Percentiles rank a stretch among this genome's conserved stretches.
phyloP scores from a whole-genome alignment of 2,329 filamentous ascomycete genomes.

The Nothopassalora personata region DNA sequence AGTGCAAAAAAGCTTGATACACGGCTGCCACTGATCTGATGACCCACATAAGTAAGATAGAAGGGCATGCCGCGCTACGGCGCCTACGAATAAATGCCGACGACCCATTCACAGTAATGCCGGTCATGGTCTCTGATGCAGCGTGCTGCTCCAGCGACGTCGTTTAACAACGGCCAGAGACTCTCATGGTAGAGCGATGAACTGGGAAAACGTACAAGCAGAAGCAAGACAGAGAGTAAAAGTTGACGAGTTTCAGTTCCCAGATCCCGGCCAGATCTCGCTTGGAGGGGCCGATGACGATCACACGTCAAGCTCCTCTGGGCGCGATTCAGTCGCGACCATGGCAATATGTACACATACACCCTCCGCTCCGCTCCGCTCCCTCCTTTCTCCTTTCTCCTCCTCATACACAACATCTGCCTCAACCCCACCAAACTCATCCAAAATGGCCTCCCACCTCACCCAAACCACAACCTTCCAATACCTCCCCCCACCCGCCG shows the following conservation, averaged over 20 bases:
- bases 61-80: neutral
- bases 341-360: neutral
- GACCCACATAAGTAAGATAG: neutral
- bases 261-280: neutral
- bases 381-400: neutral
- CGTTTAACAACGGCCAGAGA: too few relatives aligned
- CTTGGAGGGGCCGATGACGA: neutral
- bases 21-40: neutral
- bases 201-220: neutral
- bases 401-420: neutral
- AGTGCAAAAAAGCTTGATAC: neutral
- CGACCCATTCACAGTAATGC: neutral
- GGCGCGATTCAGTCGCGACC: neutral
- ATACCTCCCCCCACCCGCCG: slow-evolving; percentile 31
- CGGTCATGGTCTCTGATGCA: neutral
- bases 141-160: too few relatives aligned
- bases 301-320: neutral
- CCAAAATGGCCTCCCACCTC: slow-evolving; percentile 15
- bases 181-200: too few relatives aligned
- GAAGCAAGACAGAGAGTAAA: neutral
- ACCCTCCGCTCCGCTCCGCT: neutral
- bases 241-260: neutral
- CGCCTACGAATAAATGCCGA: neutral
- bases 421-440: neutral
- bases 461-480: slow-evolving; percentile 13